Percentiles rank a stretch among this genome's conserved stretches.
Evolutionary conservation across 2,329 filamentous ascomycete species (phyloP).

Genomic region (Ustulina deusta): DNA sequence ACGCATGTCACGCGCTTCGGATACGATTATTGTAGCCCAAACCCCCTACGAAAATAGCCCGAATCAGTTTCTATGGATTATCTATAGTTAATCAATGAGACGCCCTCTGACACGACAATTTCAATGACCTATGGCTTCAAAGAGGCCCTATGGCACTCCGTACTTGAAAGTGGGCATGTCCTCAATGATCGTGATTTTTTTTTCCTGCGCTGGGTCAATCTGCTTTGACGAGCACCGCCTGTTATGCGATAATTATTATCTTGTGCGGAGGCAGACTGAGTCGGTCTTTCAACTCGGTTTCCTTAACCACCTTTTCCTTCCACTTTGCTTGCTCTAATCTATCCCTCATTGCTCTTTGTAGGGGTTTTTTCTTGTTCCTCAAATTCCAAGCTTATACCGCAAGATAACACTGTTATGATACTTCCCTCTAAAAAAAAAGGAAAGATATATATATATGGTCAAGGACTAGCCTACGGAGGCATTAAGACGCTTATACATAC

Average conservation of each 20-base stretch:
- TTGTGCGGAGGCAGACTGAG: not conserved
- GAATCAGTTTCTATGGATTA: not conserved
- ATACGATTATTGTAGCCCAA: not conserved
- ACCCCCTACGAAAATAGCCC: too few relatives aligned
- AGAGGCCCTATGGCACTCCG: not conserved
- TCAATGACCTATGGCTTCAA: not conserved
- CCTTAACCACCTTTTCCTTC: too few relatives aligned
- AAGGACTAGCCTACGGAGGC: too few relatives aligned
- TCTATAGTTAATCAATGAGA: not conserved
- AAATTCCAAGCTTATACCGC: too few relatives aligned
- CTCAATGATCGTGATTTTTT: not conserved
- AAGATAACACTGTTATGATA: too few relatives aligned
- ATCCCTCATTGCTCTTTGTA: not conserved
- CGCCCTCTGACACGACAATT: not conserved
- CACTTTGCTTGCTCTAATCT: not conserved
- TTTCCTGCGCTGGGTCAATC: not conserved
- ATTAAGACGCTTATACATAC: too few relatives aligned
- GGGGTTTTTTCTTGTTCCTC: too few relatives aligned
- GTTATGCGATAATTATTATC: too few relatives aligned
- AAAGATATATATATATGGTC: too few relatives aligned
- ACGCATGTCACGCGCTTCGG: not conserved
- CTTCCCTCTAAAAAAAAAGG: too few relatives aligned
- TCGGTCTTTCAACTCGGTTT: not conserved
- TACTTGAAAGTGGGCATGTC: not conserved
- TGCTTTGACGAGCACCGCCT: too few relatives aligned